phyloP scores from a whole-genome alignment of 768 basidiomycete species.

The Termitomyces titanicus region DNA sequence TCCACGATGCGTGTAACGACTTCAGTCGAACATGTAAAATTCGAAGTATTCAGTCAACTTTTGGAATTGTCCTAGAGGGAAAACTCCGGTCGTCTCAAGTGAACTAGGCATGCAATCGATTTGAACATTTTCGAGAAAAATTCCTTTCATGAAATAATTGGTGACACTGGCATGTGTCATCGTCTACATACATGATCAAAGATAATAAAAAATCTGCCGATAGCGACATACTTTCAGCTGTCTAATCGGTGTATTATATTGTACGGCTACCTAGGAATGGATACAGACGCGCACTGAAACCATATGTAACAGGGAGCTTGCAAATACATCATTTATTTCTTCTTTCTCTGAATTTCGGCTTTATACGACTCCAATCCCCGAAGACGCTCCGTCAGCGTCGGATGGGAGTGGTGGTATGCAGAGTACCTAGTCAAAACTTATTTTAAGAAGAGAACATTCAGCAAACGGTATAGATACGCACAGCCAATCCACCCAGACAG shows the following conservation, averaged over 20 bases:
- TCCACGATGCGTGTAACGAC: neutral
- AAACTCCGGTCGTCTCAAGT: too few species aligned
- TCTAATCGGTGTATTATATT: neutral
- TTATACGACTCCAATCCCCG: conserved; percentile 74
- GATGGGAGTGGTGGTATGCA: conserved; percentile 94
- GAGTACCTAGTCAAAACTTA: conserved; percentile 59
- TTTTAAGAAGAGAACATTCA: neutral
- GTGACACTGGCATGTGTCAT: too few species aligned
- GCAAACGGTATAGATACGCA: conserved; percentile 33
- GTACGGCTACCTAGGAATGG: neutral
- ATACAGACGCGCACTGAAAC: neutral
- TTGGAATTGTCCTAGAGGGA: too few species aligned
- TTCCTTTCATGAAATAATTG: too few species aligned
- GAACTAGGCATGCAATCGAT: too few species aligned
- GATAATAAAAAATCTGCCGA: too few species aligned
- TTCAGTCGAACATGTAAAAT: too few species aligned
- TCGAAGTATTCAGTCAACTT: too few species aligned
- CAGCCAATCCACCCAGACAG: conserved; percentile 94
- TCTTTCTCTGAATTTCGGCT: conserved; percentile 40
- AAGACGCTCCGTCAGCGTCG: conserved; percentile 87
- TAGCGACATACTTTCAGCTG: neutral
- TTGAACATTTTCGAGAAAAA: too few species aligned
- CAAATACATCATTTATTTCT: conserved; percentile 2
- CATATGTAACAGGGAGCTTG: neutral
- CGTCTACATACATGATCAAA: too few species aligned